Percentiles rank a stretch among this genome's conserved stretches.
These are phyloP conservation scores for Cercophora newfieldiana DNA, from an alignment of 495 filamentous ascomycete genomes.

Conservation along the genomic window DNA sequence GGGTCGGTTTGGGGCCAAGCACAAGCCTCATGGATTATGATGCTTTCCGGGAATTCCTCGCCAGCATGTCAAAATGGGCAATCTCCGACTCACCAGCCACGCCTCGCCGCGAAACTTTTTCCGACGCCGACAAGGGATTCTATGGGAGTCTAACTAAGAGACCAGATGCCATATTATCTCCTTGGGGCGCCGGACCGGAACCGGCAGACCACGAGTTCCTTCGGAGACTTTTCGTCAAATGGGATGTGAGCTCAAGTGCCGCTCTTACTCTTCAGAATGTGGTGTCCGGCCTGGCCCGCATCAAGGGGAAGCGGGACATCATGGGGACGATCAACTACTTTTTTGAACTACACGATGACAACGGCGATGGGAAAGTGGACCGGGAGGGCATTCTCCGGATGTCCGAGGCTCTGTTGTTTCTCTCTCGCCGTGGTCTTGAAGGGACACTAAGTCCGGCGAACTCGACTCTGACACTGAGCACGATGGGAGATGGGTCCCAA, in stretches of 20 bases:
- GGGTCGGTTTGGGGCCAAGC: conserved; percentile 87
- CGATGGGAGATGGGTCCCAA: conserved; percentile 31
- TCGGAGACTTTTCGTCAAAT: conserved; percentile 80
- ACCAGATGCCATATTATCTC: conserved; percentile 54
- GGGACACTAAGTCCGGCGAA: conserved; percentile 59
- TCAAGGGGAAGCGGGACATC: conserved; percentile 91
- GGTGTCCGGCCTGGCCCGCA: conserved; percentile 81
- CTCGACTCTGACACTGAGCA: conserved; percentile 39
- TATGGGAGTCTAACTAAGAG: conserved; percentile 53
- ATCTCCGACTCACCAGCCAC: conserved; percentile 70
- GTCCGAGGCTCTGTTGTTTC: conserved; percentile 89
- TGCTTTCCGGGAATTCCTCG: conserved; percentile 89
- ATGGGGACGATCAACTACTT: conserved; percentile 98
- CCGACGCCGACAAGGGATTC: conserved; percentile 51
- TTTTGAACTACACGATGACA: conserved; percentile 95
- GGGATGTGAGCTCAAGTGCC: conserved; percentile 76
- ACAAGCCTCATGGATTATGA: conserved; percentile 93
- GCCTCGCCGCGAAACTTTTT: conserved; percentile 52
- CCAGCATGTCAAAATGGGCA: conserved; percentile 87
- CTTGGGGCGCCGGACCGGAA: conserved; percentile 74
- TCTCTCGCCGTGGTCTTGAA: conserved; percentile 84
- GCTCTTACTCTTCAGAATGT: conserved; percentile 84
- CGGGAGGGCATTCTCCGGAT: conserved; percentile 94
- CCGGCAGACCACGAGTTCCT: conserved; percentile 96
- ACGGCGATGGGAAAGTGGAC: conserved; percentile 89